Conservation (phyloP, 108 stramenopile genomes). For the Chaetoceros tenuissimus region DNA sequence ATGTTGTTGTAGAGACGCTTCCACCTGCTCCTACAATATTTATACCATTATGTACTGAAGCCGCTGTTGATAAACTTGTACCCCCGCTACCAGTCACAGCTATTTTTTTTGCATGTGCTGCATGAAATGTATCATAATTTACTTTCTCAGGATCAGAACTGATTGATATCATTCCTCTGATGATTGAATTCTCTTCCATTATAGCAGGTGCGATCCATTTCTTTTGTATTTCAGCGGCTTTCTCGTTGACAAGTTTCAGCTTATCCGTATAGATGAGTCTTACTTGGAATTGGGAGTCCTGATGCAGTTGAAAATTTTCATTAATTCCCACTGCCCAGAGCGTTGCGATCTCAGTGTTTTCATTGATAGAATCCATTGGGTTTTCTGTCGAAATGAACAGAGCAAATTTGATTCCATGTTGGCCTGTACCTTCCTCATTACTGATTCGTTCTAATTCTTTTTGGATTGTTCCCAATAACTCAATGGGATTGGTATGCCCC, state of each 20-base stretch:
- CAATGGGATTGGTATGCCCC: conserved; percentile 33
- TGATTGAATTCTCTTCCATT: not conserved
- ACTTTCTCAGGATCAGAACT: conserved; percentile 26
- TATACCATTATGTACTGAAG: conserved; percentile 18
- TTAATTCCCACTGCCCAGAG: conserved; percentile 16
- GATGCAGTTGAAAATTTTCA: not conserved
- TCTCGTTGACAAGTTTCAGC: conserved; percentile 28
- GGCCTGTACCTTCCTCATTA: not conserved
- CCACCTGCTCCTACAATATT: conserved; percentile 54
- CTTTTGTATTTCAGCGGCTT: conserved; percentile 15
- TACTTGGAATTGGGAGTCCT: conserved; percentile 10
- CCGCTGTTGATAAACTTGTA: conserved; percentile 36
- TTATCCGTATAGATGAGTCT: conserved; percentile 9
- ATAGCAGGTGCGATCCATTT: not conserved
- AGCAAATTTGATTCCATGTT: conserved; percentile 17
- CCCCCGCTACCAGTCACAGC: conserved; percentile 63
- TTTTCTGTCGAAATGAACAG: conserved; percentile 37
- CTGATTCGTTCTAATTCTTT: conserved; percentile 19
- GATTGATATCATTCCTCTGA: conserved; percentile 45
- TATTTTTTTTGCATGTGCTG: conserved; percentile 15
- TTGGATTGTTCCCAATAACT: conserved; percentile 29
- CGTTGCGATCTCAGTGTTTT: conserved; percentile 14
- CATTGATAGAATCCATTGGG: conserved; percentile 35
- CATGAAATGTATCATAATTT: conserved; percentile 20
- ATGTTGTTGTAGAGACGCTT: conserved; percentile 54